Conservation (phyloP, 306 rosid genomes). For the Sindora glabra region DNA sequence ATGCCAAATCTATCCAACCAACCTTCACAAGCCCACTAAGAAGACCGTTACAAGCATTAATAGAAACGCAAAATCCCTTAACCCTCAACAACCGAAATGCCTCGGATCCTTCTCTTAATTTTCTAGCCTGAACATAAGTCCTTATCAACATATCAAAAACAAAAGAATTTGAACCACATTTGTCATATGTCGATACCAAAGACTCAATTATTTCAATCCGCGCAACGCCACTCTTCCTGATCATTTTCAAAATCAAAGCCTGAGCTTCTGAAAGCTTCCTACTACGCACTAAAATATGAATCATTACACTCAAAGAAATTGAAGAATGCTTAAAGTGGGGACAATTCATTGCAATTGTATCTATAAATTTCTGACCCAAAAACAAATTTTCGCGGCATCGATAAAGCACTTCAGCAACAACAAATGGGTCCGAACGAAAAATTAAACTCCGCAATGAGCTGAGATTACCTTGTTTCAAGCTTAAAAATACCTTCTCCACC, state of each 20-base stretch:
- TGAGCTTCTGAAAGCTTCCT: conserved; percentile 70
- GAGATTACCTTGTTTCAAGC: conserved; percentile 42
- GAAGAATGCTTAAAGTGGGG: conserved; percentile 52
- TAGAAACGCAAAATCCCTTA: conserved; percentile 41
- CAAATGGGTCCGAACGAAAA: conserved; percentile 29
- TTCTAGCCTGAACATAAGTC: conserved; percentile 83
- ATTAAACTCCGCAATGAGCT: conserved; percentile 26
- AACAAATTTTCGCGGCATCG: conserved; percentile 34
- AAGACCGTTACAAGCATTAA: conserved; percentile 77
- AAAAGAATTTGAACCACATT: conserved; percentile 7
- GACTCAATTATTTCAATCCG: conserved; percentile 54
- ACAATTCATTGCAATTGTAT: conserved; percentile 15
- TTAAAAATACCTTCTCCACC: conserved; percentile 48
- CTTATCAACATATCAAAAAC: conserved; percentile 67
- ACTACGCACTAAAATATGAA: conserved; percentile 44
- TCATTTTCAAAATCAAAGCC: conserved; percentile 56
- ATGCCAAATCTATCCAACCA: conserved; percentile 84
- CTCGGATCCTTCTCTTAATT: conserved; percentile 73
- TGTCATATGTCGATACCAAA: conserved; percentile 18
- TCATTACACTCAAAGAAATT: conserved; percentile 44
- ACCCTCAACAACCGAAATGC: conserved; percentile 43
- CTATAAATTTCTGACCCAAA: conserved; percentile 30
- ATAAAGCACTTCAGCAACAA: conserved; percentile 41
- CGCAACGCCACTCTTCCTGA: conserved; percentile 61
- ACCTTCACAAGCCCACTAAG: conserved; percentile 70